These are phyloP conservation scores for Pichia inconspicua DNA, from an alignment of 1,139 yeast genomes.

Conservation along the genomic window DNA sequence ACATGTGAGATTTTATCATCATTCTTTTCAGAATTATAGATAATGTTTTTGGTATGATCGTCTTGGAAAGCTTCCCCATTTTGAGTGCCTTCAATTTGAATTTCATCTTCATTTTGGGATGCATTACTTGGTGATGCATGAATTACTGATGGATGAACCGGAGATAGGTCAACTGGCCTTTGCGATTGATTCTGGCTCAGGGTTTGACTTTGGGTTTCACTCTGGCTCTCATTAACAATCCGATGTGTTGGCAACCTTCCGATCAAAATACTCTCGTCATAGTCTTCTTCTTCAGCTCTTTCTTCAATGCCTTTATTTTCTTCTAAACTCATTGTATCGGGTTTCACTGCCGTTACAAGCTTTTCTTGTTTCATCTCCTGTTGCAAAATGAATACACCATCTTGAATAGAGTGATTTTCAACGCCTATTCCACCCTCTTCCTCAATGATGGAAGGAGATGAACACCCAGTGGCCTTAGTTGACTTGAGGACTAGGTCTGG, in stretches of 20 bases:
- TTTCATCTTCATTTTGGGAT: neutral
- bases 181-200: constrained; percentile 5
- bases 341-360: neutral
- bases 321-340: neutral
- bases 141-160: neutral
- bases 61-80: neutral
- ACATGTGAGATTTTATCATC: neutral
- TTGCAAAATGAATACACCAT: neutral
- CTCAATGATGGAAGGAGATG: constrained; percentile 11
- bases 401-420: neutral
- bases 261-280: constrained; percentile 6
- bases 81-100: constrained; percentile 4
- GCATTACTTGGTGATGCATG: neutral
- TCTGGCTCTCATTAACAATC: constrained; percentile 1
- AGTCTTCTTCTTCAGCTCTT: constrained; percentile 2
- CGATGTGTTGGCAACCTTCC: constrained; percentile 5
- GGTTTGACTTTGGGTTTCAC: constrained; percentile 3
- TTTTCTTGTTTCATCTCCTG: neutral
- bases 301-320: neutral
- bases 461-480: neutral
- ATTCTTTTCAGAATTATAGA: neutral
- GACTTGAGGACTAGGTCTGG: neutral
- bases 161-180: constrained; percentile 1
- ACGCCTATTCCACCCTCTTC: neutral
- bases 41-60: neutral